Conservation (phyloP, 768 basidiomycete genomes). For the Leccinum pellstonianum region DNA sequence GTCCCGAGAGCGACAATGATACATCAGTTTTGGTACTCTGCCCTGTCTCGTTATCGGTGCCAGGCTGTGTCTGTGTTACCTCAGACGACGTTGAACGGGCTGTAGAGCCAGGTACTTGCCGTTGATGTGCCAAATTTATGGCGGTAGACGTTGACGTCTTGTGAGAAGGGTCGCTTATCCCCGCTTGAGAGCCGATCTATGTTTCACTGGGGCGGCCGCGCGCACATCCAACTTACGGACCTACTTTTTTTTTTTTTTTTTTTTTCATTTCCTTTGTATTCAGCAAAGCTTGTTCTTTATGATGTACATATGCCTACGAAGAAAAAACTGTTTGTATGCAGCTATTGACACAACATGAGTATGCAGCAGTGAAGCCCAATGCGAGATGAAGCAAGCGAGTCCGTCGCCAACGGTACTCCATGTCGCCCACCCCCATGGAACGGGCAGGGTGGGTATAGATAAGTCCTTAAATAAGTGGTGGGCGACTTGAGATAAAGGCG, state of each 20-base stretch:
- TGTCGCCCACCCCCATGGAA: conserved; percentile 26
- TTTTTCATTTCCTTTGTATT: conserved; percentile 19
- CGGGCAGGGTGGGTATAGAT: conserved; percentile 30
- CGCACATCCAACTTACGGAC: not conserved
- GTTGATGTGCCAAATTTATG: conserved; percentile 1
- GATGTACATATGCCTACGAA: conserved; percentile 37
- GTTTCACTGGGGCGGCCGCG: conserved; percentile 9
- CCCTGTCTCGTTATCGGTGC: conserved; percentile 13
- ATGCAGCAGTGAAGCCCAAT: conserved; percentile 31
- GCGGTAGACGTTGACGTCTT: conserved; percentile 3
- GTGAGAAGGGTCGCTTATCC: conserved; percentile 8
- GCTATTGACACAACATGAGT: conserved; percentile 39
- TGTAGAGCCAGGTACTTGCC: not conserved
- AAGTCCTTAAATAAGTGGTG: conserved; percentile 31
- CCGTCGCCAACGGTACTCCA: conserved; percentile 23
- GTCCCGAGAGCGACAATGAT: conserved; percentile 10
- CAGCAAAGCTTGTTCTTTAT: conserved; percentile 31
- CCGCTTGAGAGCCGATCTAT: not conserved
- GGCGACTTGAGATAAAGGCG: conserved; percentile 11
- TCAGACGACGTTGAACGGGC: conserved; percentile 6
- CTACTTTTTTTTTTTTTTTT: not conserved
- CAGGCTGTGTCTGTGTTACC: conserved; percentile 17
- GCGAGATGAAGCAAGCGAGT: conserved; percentile 30
- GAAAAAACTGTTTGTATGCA: conserved; percentile 28
- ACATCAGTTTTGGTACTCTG: conserved; percentile 6